Evolutionary conservation across 2,329 filamentous ascomycete genomes (phyloP), one percentile per base, ranked within the genome.

Genomic region (Mariannaea sp.): DNA sequence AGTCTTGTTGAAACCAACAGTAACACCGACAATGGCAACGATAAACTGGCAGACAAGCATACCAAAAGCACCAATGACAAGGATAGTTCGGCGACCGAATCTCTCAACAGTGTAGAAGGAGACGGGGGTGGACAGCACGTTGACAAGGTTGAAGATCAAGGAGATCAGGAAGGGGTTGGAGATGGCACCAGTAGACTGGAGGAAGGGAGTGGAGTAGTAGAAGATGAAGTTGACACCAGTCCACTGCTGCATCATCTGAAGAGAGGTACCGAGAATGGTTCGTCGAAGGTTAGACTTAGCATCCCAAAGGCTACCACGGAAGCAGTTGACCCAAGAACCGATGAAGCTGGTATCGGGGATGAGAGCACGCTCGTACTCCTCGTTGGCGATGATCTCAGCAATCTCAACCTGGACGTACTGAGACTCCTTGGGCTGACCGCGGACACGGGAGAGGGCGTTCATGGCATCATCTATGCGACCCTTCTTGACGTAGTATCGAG

Each of bases 171-270:
- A 96, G 36, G 83, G 80, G 79, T 96, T 87, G 57, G 70, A 63
- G 66, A 95, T 90, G 65, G 88, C 88, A 62, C 87, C 87, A 24
- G 88, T 86, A 19, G 86, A 85, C 74, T 88, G 75, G 77, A 96
- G 89, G 84, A 96, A 95, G 55, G 88, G 84, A 27, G 89, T 92
- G 29, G 89, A 90, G 77, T 87, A 90, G 77, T 90, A 89, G 79
- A 92, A 94, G 80, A 94, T 90, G 75, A 93, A 95, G 81, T 96
- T 96, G 75, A 96, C 88, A 79, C 91, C 90, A 20, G 89, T 54
- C 51, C 79, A 83, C 74, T 89, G 87, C 74, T 90, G 87, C 86
- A 90, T 89, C 87, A 90, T 90, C 78, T 90, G 87, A 27, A 90
- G 78, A 20, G 85, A 86, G 38, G 84, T 88, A 65, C 87, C 87